Evolutionary conservation across 225 moss, liverwort and hornwort species (phyloP).

Genomic region (Asterella californica): DNA sequence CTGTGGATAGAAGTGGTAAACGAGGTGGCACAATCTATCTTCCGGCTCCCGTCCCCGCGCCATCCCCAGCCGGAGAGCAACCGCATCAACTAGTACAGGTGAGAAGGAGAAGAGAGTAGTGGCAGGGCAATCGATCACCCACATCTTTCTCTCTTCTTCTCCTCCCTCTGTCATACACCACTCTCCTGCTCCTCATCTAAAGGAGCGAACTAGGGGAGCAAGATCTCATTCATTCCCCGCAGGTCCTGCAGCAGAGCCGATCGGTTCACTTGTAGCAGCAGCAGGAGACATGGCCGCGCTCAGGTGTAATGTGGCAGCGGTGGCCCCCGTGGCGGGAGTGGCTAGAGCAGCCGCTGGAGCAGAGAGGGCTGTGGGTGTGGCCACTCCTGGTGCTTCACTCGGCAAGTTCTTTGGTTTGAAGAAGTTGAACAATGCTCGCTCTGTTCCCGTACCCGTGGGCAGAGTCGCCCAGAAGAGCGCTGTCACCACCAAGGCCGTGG

Average conservation of each 20-base stretch:
- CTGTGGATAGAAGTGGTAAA: conserved; percentile 37
- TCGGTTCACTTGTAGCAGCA: background rate
- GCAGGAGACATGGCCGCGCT: conserved; percentile 63
- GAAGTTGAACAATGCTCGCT: conserved; percentile 40
- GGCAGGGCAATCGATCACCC: background rate
- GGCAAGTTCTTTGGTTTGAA: conserved; percentile 63
- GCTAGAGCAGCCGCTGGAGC: conserved; percentile 33
- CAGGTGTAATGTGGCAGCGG: conserved; percentile 64
- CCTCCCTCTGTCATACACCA: too few species aligned
- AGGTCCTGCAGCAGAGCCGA: background rate
- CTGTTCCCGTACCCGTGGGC: conserved; percentile 12
- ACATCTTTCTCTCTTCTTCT: background rate
- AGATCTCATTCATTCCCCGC: background rate
- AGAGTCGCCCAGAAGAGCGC: conserved; percentile 13
- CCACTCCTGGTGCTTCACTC: conserved; percentile 46
- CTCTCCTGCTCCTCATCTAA: conserved; percentile 9
- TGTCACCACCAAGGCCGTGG: conserved; percentile 32
- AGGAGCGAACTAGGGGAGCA: conserved; percentile 15
- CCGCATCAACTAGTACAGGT: background rate
- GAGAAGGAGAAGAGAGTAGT: conserved; percentile 1
- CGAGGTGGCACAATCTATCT: conserved; percentile 15
- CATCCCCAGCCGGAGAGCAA: background rate
- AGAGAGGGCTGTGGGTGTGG: conserved; percentile 42
- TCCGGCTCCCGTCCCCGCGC: background rate
- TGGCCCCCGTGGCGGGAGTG: conserved; percentile 38